These are phyloP conservation scores for Agrostemma githago DNA, from an alignment of 148 eudicot species.

Conservation along the genomic window DNA sequence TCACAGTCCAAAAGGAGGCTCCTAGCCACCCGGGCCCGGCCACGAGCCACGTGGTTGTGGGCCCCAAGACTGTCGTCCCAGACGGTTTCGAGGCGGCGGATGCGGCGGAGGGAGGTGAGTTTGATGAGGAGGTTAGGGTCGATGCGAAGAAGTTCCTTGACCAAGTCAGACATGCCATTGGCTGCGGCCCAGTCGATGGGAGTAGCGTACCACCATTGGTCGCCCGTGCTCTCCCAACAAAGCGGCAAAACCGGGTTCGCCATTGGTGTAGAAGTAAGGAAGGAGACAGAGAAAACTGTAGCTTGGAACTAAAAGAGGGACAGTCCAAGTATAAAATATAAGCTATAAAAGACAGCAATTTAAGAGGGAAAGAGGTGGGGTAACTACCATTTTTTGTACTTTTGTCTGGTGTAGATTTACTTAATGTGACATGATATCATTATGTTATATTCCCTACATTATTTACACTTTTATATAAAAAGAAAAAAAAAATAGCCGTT, in stretches of 20 bases:
- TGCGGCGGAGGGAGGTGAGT: slow-evolving; percentile 68
- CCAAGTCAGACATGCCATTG: slow-evolving; percentile 65
- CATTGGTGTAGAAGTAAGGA: slow-evolving; percentile 28
- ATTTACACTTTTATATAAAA: too few species aligned
- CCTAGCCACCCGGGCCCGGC: slow-evolving; percentile 54
- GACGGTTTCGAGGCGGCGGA: slow-evolving; percentile 69
- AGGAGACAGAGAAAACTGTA: slow-evolving; percentile 4
- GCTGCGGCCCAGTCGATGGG: slow-evolving; percentile 88
- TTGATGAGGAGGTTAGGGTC: slow-evolving; percentile 78
- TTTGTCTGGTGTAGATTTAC: slow-evolving; percentile 5
- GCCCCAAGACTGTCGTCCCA: slow-evolving; percentile 54
- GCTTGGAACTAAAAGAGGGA: not conserved
- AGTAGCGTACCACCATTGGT: slow-evolving; percentile 91
- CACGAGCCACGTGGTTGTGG: slow-evolving; percentile 39
- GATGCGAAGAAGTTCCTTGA: slow-evolving; percentile 51
- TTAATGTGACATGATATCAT: slow-evolving; percentile 1
- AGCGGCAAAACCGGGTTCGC: slow-evolving; percentile 39
- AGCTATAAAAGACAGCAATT: slow-evolving; percentile 7
- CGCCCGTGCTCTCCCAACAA: slow-evolving; percentile 84
- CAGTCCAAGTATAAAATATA: not conserved
- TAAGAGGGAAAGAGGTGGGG: slow-evolving; percentile 14
- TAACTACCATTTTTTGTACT: not conserved
- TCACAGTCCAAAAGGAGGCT: slow-evolving; percentile 48
- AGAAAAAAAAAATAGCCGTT: too few species aligned
- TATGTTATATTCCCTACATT: not conserved